phyloP scores from a whole-genome alignment of 1,139 yeast species.

The Saccharomycopsis hybrid region DNA sequence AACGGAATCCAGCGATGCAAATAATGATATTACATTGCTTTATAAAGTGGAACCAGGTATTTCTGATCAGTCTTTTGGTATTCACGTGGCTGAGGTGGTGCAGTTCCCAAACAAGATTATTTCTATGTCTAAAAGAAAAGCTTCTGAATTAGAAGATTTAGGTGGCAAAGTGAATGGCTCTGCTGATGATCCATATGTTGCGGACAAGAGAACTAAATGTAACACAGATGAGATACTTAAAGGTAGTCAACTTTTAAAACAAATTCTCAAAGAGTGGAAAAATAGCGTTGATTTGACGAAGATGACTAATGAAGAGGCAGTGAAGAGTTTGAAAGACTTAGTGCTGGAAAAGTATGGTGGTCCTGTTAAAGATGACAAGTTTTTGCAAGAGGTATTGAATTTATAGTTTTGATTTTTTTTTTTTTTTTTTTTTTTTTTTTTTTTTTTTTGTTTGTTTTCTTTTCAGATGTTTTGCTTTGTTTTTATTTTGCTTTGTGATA shows the following conservation, averaged over 20 bases:
- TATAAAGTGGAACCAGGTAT: slow-evolving; percentile 91
- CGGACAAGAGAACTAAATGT: slow-evolving; percentile 46
- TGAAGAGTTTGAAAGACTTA: slow-evolving; percentile 32
- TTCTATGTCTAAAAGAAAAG: slow-evolving; percentile 92
- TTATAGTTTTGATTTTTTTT: too few relatives aligned
- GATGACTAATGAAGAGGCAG: slow-evolving; percentile 31
- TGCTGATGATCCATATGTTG: slow-evolving; percentile 30
- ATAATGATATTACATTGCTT: slow-evolving; percentile 74
- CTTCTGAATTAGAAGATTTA: slow-evolving; percentile 74
- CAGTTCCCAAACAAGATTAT: slow-evolving; percentile 85
- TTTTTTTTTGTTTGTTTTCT: too few relatives aligned
- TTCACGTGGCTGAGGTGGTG: slow-evolving; percentile 94
- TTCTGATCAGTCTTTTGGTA: slow-evolving; percentile 93
- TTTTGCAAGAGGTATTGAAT: slow-evolving; percentile 34
- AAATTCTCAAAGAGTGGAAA: slow-evolving; percentile 59
- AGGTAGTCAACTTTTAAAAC: slow-evolving; percentile 53
- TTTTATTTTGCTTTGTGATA: too few relatives aligned
- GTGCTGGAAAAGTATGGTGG: slow-evolving; percentile 27
- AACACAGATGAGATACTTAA: slow-evolving; percentile 45
- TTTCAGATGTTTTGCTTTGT: too few relatives aligned
- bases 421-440: too few relatives aligned
- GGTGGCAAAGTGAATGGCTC: slow-evolving; percentile 38
- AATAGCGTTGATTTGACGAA: slow-evolving; percentile 31
- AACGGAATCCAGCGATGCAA: slow-evolving; percentile 26
- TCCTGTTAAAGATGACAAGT: slow-evolving; percentile 32